Evolutionary conservation across 2,329 filamentous ascomycete species (phyloP).

Genomic region (Cyanodermella asteris): DNA sequence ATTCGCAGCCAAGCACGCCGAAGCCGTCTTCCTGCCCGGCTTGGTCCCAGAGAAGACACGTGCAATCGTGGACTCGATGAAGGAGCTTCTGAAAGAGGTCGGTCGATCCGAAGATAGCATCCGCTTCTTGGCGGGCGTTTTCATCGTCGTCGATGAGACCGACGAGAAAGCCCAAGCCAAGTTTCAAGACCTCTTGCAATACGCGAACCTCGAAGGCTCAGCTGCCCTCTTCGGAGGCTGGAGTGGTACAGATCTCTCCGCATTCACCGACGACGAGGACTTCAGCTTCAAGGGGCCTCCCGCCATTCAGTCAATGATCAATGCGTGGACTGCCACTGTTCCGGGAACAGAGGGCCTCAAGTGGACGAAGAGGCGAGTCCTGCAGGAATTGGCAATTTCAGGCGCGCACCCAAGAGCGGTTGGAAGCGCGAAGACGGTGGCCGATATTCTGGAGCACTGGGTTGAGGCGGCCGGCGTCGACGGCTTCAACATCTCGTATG

Average conservation of each 20-base stretch:
- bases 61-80: conserved; percentile 20
- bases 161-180: conserved; percentile 22
- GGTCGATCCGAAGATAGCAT: conserved; percentile 19
- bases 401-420: conserved; percentile 17
- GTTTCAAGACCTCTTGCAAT: conserved; percentile 19
- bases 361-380: conserved; percentile 17
- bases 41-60: conserved; percentile 21
- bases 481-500: too few species aligned
- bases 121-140: conserved; percentile 23
- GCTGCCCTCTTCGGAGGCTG: conserved; percentile 25
- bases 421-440: conserved; percentile 16
- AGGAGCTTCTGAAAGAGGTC: conserved; percentile 15
- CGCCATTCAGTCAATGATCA: conserved; percentile 23
- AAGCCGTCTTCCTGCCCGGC: conserved; percentile 25
- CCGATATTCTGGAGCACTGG: conserved; percentile 15
- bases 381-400: conserved; percentile 15
- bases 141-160: conserved; percentile 22
- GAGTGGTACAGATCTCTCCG: conserved; percentile 23
- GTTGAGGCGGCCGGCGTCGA: too few species aligned
- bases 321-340: conserved; percentile 21
- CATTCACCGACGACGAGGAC: conserved; percentile 22
- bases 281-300: conserved; percentile 21
- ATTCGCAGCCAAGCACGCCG: conserved; percentile 22
- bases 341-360: conserved; percentile 18
- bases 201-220: conserved; percentile 22